These are phyloP conservation scores for Panus rudis DNA, from an alignment of 768 basidiomycete species.

Conservation along the genomic window DNA sequence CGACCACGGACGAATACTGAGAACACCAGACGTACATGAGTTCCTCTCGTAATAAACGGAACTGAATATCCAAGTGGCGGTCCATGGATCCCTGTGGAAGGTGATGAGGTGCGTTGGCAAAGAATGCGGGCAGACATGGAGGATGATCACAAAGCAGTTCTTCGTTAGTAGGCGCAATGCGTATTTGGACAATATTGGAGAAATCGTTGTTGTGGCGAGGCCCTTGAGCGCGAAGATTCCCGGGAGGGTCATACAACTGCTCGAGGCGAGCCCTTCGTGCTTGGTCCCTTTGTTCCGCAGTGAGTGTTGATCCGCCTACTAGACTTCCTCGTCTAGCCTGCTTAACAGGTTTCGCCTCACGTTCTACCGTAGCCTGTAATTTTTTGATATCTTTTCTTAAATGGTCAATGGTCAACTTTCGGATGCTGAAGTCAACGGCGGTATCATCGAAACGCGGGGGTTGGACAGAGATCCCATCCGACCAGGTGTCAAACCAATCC, in stretches of 20 bases:
- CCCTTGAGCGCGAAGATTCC: conserved; percentile 38
- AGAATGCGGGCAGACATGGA: conserved; percentile 58
- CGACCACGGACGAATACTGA: neutral
- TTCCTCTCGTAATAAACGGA: conserved; percentile 69
- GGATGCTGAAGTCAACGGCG: conserved; percentile 19
- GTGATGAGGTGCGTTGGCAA: conserved; percentile 57
- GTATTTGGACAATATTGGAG: conserved; percentile 46
- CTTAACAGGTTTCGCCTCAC: conserved; percentile 37
- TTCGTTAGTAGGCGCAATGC: conserved; percentile 62
- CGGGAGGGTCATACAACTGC: conserved; percentile 49
- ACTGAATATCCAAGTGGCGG: conserved; percentile 64
- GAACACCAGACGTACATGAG: conserved; percentile 38
- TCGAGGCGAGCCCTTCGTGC: conserved; percentile 32
- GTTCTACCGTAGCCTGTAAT: conserved; percentile 39
- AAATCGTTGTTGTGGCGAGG: conserved; percentile 47
- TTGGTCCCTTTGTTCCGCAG: conserved; percentile 21
- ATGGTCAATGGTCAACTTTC: conserved; percentile 31
- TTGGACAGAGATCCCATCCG: conserved; percentile 26
- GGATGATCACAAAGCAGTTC: conserved; percentile 45
- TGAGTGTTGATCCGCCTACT: conserved; percentile 4
- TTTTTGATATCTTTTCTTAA: conserved; percentile 27
- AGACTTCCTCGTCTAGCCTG: conserved; percentile 9
- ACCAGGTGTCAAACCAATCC: conserved; percentile 45
- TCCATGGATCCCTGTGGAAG: conserved; percentile 53
- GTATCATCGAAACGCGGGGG: conserved; percentile 40